Evolutionary conservation across 805 yeast species (phyloP), one percentile per base, ranked within the genome.

Genomic region (Candida ascalaphidarum): DNA sequence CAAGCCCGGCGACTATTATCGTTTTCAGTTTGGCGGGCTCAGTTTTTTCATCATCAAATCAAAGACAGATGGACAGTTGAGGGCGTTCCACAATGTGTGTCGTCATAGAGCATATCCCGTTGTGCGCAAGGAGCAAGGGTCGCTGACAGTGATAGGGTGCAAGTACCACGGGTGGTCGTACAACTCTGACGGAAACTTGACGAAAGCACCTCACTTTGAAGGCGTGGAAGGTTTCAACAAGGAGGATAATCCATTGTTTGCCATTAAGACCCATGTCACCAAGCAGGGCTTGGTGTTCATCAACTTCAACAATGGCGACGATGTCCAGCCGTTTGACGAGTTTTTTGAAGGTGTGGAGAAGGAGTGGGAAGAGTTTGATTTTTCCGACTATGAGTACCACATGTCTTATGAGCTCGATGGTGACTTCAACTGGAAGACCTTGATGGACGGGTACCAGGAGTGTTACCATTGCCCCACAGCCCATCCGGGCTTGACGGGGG

Each of bases 391-490:
- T 41, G 78, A 74, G 39, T 74, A 72, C 52, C 72, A 74, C 50
- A 71, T 73, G 78, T 68, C 76, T 11, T 74, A 73, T 39, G 79
- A 74, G 45, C 58, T 74, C 25, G 77, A 72, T 38, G 80, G 81
- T 28, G 55, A 68, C 41, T 74, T 74, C 57, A 74, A 74, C 54
- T 74, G 81, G 80, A 74, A 74, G 42, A 74, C 80, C 4, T 58
- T 74, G 35, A 72, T 74, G 77, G 80, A 74, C 41, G 79, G 81
- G 7, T 74, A 74, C 51, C 78, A 74, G 53, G 80, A 74, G 50
- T 74, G 80, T 41, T 74, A 74, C 52, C 81, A 74, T 47, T 74
- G 80, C 48, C 80, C 81, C 23, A 74, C 79, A 8, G 79, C 79
- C 2, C 81, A 74, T 39, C 79, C 79, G 4, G 79, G 79, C 12